Base-by-base conservation (phyloP, 345 rosid species). In the Angophora floribunda region DNA sequence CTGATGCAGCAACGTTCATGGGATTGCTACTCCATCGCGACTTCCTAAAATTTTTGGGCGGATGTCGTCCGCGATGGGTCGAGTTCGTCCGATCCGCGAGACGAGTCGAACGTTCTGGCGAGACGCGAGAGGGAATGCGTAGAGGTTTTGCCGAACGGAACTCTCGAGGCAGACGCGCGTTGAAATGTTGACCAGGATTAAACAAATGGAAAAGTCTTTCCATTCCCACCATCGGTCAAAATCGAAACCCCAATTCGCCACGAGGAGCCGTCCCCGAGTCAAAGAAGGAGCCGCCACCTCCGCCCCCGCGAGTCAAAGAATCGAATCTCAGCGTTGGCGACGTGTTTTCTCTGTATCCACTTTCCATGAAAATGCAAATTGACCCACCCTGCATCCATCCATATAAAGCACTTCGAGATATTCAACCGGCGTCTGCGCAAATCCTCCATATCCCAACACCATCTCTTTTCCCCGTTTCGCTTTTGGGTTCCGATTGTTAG, bases 291-390 rank as follows among this genome's bases (percentile, higher is more conserved):
- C 49, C 84, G 84, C 84, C 49, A 1, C 3, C 49, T 41, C 88
- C 84, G 84, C 88, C 88, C 4, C 21, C 75, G 4, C 26, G 22
- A 79, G 78, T 41, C 86, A 80, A 80, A 13, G 9, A 63, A 19
- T 7, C 22, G 15, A 32, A 41, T 19, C 12, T 85, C 57, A 32
- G 88, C 47, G 89, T 80, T 49, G 85, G 13, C 85, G 45, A 85
- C 85, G 65, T 82, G 44, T 86, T 85, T 16, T 15, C 65, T 4
- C 22, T 10, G 14, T 4, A 26, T 22, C 61, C 28, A 32, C 22
- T 88, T 89, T 88, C 90, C 88, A 6, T 47, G 92, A 88, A 88
- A 55, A 13, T n/a, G 75, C 89, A 86, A 41, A 32, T 61, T 78
- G 52, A n/a, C 70, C 85, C 21, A 17, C 51, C 51, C 13, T 0